These are phyloP conservation scores for Fusarium anthophilum DNA, from an alignment of 2,329 filamentous ascomycete genomes.

Conservation along the genomic window DNA sequence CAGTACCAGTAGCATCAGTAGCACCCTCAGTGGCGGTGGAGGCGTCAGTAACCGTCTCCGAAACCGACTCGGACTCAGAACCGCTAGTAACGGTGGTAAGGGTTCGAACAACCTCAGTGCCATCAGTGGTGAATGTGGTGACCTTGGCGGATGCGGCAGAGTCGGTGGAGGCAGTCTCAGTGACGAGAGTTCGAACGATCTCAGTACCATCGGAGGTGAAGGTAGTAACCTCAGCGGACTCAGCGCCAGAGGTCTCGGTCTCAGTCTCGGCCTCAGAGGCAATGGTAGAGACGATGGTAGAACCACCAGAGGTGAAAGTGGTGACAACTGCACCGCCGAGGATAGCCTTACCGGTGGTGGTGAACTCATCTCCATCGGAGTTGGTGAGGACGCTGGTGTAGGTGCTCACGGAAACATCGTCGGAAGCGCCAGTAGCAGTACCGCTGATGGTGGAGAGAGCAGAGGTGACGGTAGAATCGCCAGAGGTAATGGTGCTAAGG, in stretches of 20 bases:
- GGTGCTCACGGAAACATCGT: slow-evolving; percentile 41
- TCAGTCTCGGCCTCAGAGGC: slow-evolving; percentile 6
- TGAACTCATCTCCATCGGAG: slow-evolving; percentile 31
- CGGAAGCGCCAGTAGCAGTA: slow-evolving; percentile 9
- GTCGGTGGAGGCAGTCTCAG: slow-evolving; percentile 28
- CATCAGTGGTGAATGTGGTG: slow-evolving; percentile 37
- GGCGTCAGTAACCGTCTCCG: slow-evolving; percentile 35
- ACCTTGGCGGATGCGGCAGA: slow-evolving; percentile 16
- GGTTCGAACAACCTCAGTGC: slow-evolving; percentile 32
- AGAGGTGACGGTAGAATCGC: slow-evolving; percentile 46
- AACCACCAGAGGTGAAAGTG: slow-evolving; percentile 34
- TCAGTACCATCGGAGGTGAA: slow-evolving; percentile 32
- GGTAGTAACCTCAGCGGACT: slow-evolving; percentile 27
- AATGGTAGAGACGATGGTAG: slow-evolving; percentile 34
- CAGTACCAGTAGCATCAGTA: slow-evolving; percentile 19
- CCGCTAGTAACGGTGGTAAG: slow-evolving; percentile 29
- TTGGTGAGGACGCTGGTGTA: slow-evolving; percentile 43
- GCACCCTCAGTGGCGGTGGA: slow-evolving; percentile 25
- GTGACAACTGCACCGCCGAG: slow-evolving; percentile 26
- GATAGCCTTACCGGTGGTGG: slow-evolving; percentile 30
- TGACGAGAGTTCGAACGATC: slow-evolving; percentile 30
- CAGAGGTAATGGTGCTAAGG: slow-evolving; percentile 50
- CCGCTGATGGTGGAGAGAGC: slow-evolving; percentile 51
- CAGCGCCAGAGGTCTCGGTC: slow-evolving; percentile 14
- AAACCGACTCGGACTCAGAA: slow-evolving; percentile 17